These are phyloP conservation scores for Leavenworthia alabamica DNA, from an alignment of 345 rosid genomes.

Conservation along the genomic window DNA sequence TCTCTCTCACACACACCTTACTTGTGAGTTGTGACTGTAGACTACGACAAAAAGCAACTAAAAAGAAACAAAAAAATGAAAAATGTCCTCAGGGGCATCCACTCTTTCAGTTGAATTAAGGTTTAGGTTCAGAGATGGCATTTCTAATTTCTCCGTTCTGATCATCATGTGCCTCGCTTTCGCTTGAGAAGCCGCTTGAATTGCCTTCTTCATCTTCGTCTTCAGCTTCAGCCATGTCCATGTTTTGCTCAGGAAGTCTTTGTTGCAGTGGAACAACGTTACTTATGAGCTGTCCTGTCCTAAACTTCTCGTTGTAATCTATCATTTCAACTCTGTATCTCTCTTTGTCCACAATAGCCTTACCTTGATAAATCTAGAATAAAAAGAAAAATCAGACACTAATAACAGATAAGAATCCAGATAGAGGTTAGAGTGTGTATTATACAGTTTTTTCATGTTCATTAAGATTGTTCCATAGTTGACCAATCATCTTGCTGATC, in stretches of 20 bases:
- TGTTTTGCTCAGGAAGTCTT: conserved; percentile 47
- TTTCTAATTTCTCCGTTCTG: conserved; percentile 7
- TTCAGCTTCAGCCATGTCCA: conserved; percentile 33
- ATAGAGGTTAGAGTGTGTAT: no score
- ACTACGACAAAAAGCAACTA: neutral
- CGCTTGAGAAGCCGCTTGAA: conserved; percentile 41
- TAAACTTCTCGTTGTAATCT: conserved; percentile 62
- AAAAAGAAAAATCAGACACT: neutral
- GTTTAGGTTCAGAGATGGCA: neutral
- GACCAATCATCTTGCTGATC: conserved; percentile 90
- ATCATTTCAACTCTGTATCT: conserved; percentile 85
- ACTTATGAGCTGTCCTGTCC: conserved; percentile 49
- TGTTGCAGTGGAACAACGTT: conserved; percentile 71
- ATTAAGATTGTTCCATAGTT: conserved; percentile 71
- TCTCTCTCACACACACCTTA: neutral
- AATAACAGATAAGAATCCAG: neutral
- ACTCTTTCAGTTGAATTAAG: conserved; percentile 3
- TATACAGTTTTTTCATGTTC: conserved; percentile 59
- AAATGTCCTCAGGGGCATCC: conserved; percentile 13
- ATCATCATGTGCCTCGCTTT: conserved; percentile 35
- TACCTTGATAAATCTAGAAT: conserved; percentile 66
- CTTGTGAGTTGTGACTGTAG: neutral
- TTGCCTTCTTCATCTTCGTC: conserved; percentile 53
- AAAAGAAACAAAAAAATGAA: neutral
- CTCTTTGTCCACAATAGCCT: conserved; percentile 81